Evolutionary conservation across 2,329 filamentous ascomycete genomes (phyloP).

Genomic region (Diaporthe nobilis): DNA sequence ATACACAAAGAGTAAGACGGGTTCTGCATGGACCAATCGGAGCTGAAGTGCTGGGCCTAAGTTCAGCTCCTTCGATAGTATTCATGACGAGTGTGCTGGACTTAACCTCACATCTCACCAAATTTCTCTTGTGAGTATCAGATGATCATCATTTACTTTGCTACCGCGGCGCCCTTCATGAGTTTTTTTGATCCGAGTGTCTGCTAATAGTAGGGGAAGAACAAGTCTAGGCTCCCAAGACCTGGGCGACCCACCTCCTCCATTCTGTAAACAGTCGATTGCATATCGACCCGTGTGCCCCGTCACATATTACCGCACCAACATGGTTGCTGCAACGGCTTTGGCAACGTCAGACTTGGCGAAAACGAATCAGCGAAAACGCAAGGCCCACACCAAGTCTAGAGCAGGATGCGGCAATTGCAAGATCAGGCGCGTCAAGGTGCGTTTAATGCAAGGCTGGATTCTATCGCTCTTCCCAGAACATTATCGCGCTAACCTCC

Average conservation of each 20-base stretch:
- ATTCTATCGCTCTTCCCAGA: neutral
- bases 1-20: neutral
- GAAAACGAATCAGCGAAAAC: slow-evolving; percentile 44
- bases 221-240: neutral
- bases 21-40: neutral
- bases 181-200: neutral
- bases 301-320: too few relatives aligned
- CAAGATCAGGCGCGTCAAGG: slow-evolving; percentile 68
- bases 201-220: too few relatives aligned
- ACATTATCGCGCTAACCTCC: slow-evolving; percentile 23
- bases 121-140: neutral
- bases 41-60: neutral
- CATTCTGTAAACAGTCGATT: neutral
- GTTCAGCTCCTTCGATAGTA: neutral
- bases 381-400: slow-evolving; percentile 65
- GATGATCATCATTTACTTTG: neutral
- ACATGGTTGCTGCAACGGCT: slow-evolving; percentile 4
- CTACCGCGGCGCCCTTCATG: neutral
- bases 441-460: slow-evolving; percentile 45
- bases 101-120: neutral
- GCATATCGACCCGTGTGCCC: neutral
- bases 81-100: slow-evolving; percentile 1
- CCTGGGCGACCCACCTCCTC: neutral
- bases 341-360: neutral
- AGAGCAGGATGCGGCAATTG: slow-evolving; percentile 69